Base-by-base conservation (phyloP, 2,329 filamentous ascomycete species). In the Purpureocillium lavendulum region DNA sequence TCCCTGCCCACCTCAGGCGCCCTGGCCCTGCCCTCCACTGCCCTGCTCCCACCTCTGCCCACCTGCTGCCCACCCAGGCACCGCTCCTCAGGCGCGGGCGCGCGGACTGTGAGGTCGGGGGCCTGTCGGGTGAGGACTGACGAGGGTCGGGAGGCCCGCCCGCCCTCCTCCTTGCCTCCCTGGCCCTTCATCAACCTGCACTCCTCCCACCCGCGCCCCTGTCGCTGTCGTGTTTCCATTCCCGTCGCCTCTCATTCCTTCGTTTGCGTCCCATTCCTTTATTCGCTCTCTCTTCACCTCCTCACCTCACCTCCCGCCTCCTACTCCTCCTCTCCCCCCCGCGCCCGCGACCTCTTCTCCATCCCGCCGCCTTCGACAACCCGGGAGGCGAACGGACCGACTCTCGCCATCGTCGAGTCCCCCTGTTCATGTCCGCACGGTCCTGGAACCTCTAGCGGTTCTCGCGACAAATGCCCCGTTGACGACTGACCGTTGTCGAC, bases 211-310 rank as follows among this genome's bases (percentile, higher is more conserved):
- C 29, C 29, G 29, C 41, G 43, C 41, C 45, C 45, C 48, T 44
- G 46, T 39, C 47, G 50, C 50, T 58, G 53, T 57, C 52, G 53
- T 58, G 56, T 56, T 56, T 57, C 55, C 53, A 51, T 53, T 32
- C 42, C 36, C 42, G 35, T 36, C 41, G 47, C 43, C 41, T 42
- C 40, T 43, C 48, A 43, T 53, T 58, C 53, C 52, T 51, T 55
- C 49, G 47, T 47, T 52, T 50, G 49, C 51, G 15, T 40, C 34
- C 49, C 53, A 47, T 55, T 53, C 53, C 45, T 50, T 53, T 51
- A 37, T 40, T 47, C 47, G 45, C 48, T 45, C 50, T 54, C 45
- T 52, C 50, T 51, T 43, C 47, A 39, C 45, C 41, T 37, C 41
- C 49, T 54, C 45, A 51, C 50, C 50, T 43, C 47, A 39, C 45